Conservation (phyloP, 2,329 filamentous ascomycete species). For the Fusarium beomiforme region DNA sequence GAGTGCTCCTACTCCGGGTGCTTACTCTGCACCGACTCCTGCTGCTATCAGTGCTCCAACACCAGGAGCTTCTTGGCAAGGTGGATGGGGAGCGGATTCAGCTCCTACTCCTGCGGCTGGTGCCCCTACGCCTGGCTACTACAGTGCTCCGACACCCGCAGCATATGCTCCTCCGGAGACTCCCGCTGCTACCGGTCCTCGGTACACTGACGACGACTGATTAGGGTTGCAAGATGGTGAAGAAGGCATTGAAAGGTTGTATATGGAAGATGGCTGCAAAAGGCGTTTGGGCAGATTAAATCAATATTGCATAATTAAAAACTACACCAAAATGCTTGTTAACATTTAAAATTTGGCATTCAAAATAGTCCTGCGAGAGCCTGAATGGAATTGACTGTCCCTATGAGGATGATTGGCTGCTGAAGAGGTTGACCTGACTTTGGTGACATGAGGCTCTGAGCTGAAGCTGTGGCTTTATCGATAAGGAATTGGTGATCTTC, state of each 20-base stretch:
- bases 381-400: background rate
- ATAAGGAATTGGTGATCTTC: constrained; percentile 22
- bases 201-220: constrained; percentile 63
- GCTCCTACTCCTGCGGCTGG: constrained; percentile 73
- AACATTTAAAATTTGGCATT: background rate
- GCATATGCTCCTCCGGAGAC: constrained; percentile 68
- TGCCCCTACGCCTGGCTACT: constrained; percentile 75
- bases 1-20: constrained; percentile 78
- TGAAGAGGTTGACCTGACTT: background rate
- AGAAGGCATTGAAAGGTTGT: constrained; percentile 3
- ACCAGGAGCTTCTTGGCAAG: constrained; percentile 71
- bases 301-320: constrained; percentile 34
- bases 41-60: constrained; percentile 74
- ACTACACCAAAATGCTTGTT: background rate
- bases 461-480: constrained; percentile 25
- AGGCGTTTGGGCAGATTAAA: constrained; percentile 32
- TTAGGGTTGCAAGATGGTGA: constrained; percentile 13
- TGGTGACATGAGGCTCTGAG: background rate
- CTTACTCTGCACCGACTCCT: constrained; percentile 72
- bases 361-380: background rate
- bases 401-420: background rate
- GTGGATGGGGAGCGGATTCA: constrained; percentile 68
- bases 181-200: constrained; percentile 67
- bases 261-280: constrained; percentile 13
- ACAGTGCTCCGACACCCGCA: constrained; percentile 72